Evolutionary conservation across 352 stramenopile genomes (phyloP), one percentile per base, ranked within the genome.

Genomic region (Pythium sukuiense): DNA sequence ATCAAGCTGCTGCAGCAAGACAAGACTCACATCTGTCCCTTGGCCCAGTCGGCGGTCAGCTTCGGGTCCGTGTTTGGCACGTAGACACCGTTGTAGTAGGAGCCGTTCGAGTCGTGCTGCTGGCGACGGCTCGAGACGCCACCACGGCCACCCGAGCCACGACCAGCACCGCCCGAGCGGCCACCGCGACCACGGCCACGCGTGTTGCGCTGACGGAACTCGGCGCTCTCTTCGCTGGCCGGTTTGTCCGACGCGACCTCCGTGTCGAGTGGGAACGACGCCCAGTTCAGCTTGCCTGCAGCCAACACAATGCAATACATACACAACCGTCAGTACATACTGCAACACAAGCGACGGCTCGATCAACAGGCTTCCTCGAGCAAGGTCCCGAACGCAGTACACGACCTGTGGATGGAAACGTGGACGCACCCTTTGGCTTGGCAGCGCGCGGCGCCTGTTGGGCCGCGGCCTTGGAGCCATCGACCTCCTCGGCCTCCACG

Each of bases 401-500:
- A 52, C 45, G 45, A 52, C 45, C 45, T 52, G 45, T 16, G 45
- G 45, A 52, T 52, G 45, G 45, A 52, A 52, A 52, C 45, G 45
- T 55, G 49, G 49, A 71, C 65, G 58, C 59, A 72, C 65, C 65
- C 59, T 72, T 72, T n/a, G 53, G 24, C 65, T 72, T 72, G 59
- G 39, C 18, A 27, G 50, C 54, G 30, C 49, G 52, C 45, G 59
- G 9, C 55, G 63, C 69, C 37, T 64, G 55, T 39, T 65, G 48
- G 32, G 50, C 35, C 32, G 30, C 29, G 56, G 87, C 81, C 70
- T 88, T 87, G 69, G 39, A 65, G 61, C 71, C 76, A 50, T 84
- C 80, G 52, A 95, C 86, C 61, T 95, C 86, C 55, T 95, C 86
- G 9, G 86, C 86, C 69, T 93, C 86, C 35, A 95, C 86, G 12